Base-by-base conservation (phyloP, 225 moss, liverwort and hornwort species). In the Thuidium tamariscinum region DNA sequence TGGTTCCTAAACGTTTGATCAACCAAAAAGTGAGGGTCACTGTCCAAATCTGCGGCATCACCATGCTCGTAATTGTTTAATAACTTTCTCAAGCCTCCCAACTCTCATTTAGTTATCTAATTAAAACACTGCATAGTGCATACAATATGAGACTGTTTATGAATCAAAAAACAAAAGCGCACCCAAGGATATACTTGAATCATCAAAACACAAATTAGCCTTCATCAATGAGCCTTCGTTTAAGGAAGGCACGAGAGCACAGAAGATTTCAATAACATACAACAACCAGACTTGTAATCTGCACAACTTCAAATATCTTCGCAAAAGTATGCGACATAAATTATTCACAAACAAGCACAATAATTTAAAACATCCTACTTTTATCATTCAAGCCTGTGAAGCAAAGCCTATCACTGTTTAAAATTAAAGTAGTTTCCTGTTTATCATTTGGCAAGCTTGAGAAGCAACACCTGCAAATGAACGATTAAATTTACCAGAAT, bases 381-480 rank as follows among this genome's bases (percentile, higher is more conserved):
- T 7, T 79, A 71, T 65, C 30, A 46, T 60, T 63, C 62, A 69
- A 79, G 42, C 68, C 37, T 26, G 87, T 65, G n/a, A n/a, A n/a
- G n/a, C n/a, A n/a, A n/a, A n/a, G n/a, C n/a, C n/a, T n/a, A n/a
- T n/a, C 81, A 72, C 64, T 51, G 77, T 39, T 76, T 65, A 32
- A 51, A 42, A n/a, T n/a, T n/a, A n/a, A 65, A 77, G 13, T 10
- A 25, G 20, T 39, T 91, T 65, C 83, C 56, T 55, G 72, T 48
- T 81, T 32, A 29, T 70, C 76, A 69, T 41, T 64, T 81, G 27
- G 57, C 76, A 86, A 26, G 74, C 30, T 88, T 79, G 85, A 52
- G n/a, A 82, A 70, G 14, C 57, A 79, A 44, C 63, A 87, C 82
- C 91, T 91, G 91, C 82, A 76, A 73, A 52, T 46, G 44, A 82